Percentiles rank a stretch among this genome's conserved stretches.
phyloP scores from a whole-genome alignment of 768 basidiomycete genomes.

The Chlorophyllum brunneum region DNA sequence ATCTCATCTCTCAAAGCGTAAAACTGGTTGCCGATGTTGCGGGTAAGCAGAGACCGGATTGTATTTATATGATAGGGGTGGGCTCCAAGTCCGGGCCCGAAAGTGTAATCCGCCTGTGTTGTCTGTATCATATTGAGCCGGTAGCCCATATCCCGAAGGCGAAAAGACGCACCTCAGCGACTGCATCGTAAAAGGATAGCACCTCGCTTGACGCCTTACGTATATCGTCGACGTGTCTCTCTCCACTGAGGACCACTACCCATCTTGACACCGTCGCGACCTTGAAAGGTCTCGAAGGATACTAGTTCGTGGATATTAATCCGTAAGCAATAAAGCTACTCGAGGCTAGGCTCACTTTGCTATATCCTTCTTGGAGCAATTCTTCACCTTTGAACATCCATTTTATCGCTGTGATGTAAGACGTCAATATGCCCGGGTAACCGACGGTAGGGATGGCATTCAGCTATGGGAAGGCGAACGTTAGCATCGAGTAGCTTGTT shows the following conservation, averaged over 20 bases:
- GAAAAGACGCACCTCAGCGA: not conserved
- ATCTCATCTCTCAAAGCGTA: slow-evolving; percentile 12
- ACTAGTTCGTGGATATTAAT: slow-evolving; percentile 9
- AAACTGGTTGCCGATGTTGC: slow-evolving; percentile 5
- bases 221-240: slow-evolving; percentile 28
- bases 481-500: not conserved
- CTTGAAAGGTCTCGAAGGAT: slow-evolving; percentile 22
- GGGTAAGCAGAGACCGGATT: slow-evolving; percentile 10
- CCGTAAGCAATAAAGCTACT: not conserved
- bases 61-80: slow-evolving; percentile 5
- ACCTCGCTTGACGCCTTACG: slow-evolving; percentile 26
- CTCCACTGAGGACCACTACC: slow-evolving; percentile 27
- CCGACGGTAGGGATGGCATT: slow-evolving; percentile 20
- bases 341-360: slow-evolving; percentile 12
- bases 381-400: slow-evolving; percentile 20
- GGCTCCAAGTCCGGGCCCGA: slow-evolving; percentile 16
- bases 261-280: slow-evolving; percentile 24
- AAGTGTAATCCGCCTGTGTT: slow-evolving; percentile 26
- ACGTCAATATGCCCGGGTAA: slow-evolving; percentile 18
- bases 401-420: slow-evolving; percentile 19
- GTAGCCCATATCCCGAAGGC: not conserved
- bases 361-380: slow-evolving; percentile 22
- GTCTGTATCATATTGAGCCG: slow-evolving; percentile 16
- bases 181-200: slow-evolving; percentile 17
- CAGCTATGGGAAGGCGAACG: not conserved